Base-by-base conservation (phyloP, 805 yeast genomes). In the Pachysolen tannophilus region DNA sequence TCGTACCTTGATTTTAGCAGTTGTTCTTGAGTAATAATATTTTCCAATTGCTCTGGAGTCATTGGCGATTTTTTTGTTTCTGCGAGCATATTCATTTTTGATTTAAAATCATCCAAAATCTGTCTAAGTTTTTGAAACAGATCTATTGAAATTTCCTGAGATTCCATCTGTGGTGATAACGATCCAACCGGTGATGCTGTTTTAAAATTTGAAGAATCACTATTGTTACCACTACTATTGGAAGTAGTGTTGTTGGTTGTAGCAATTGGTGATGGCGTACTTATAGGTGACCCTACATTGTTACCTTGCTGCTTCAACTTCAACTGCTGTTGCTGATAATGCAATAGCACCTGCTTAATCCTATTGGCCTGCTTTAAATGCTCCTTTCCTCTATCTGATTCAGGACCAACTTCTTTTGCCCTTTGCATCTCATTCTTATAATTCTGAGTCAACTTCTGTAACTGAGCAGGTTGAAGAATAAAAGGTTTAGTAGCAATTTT, bases 341-440 rank as follows among this genome's bases (percentile, higher is more conserved):
- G 72, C 33, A 77, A 60, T 48, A 81, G 61, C 23, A 80, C 63
- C 30, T 71, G 72, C 50, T 75, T 78, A 43, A 81, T 75, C 36
- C 69, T 69, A 29, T 79, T 76, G 3, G 85, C 86, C 42, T 72
- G 74, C 40, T 64, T 65, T 45, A 73, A 56, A 45, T 79, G 80
- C 42, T 75, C 78, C 45, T 72, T 71, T 14, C 85, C 86, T 39
- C 65, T 74, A 0, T 71, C 75, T 0, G 78, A 67, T 18, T 69
- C 72, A 23, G 65, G 64, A 3, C 85, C 84, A 1, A 78, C 69
- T 13, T 68, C 69, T 45, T 72, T 74, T 2, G 86, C 87, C 45
- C 72, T 69, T 16, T 72, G 74, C 21, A 75, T 66, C 45, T 77
- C 82, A 21, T 65, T 59, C 33, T 69, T 71, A 43, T 75, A 72